Evolutionary conservation across 108 stramenopile genomes (phyloP), one percentile per base, ranked within the genome.

Genomic region (Licmophora abbreviata): DNA sequence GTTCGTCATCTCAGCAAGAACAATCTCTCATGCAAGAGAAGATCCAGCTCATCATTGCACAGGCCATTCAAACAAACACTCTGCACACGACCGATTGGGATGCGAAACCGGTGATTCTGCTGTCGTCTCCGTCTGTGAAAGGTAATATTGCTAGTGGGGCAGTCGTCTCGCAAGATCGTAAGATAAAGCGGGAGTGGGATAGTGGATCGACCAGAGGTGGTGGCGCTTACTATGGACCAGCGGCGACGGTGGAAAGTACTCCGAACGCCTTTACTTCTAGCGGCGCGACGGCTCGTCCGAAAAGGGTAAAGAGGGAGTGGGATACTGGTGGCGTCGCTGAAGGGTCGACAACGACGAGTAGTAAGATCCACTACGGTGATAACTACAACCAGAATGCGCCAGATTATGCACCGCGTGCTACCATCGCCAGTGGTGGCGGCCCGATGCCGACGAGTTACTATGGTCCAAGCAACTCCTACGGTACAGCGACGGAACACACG

Each of bases 51-150:
- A 25, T 41, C 6, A 62, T 76, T 49, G 44, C 63, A 8, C 24
- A 53, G 25, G 45, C 67, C 29, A 61, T 77, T 24, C 59, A 65
- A 42, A 23, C 56, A 18, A 59, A 56, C 18, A 50, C 28, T 31
- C 43, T 71, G 23, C 63, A 71, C 29, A 56, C 59, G 11, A 71
- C 44, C 41, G 44, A 71, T 46, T 71, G 69, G 75, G 34, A 54
- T 37, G 17, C 26, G 11, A 58, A 52, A 24, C 66, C 61, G 6
- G 15, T 68, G 54, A 56, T 76, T 23, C 22, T 58, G 3, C 12
- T 62, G 7, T 52, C 54, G 15, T n/a, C n/a, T n/a, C n/a, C n/a
- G n/a, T n/a, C n/a, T n/a, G n/a, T n/a, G n/a, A n/a, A n/a, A n/a
- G n/a, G n/a, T n/a, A n/a, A n/a, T n/a, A n/a, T n/a, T n/a, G n/a